Conservation (phyloP, 345 rosid genomes). For the Arabis alpina region DNA sequence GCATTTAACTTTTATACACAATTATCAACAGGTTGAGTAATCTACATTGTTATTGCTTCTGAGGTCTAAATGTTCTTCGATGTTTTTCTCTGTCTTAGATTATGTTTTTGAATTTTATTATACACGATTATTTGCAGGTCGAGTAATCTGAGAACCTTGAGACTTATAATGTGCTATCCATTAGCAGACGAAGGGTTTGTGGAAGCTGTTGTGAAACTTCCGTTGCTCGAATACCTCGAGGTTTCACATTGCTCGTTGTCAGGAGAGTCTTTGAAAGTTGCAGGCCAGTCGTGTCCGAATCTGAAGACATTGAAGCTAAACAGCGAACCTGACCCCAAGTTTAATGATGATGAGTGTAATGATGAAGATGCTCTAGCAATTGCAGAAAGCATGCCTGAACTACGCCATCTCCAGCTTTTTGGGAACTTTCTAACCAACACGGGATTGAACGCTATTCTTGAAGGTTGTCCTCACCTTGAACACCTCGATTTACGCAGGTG, state of each 20-base stretch:
- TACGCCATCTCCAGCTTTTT: slow-evolving; percentile 59
- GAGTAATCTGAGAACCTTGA: slow-evolving; percentile 49
- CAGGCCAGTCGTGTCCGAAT: slow-evolving; percentile 38
- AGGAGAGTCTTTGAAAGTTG: slow-evolving; percentile 23
- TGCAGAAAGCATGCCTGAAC: slow-evolving; percentile 59
- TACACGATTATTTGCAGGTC: slow-evolving; percentile 47
- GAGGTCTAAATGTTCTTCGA: no score
- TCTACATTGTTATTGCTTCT: no score
- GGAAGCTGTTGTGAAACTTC: slow-evolving; percentile 50
- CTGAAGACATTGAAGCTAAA: slow-evolving; percentile 35
- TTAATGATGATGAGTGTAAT: slow-evolving; percentile 36
- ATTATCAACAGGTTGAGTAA: no score
- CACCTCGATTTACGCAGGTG: slow-evolving; percentile 74
- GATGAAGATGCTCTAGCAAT: slow-evolving; percentile 57
- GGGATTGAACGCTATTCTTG: slow-evolving; percentile 65
- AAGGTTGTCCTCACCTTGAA: slow-evolving; percentile 64
- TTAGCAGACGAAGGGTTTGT: slow-evolving; percentile 53
- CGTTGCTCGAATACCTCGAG: slow-evolving; percentile 65
- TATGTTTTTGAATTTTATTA: background rate
- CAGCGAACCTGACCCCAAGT: slow-evolving; percentile 21
- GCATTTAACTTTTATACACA: no score
- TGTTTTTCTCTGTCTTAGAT: background rate
- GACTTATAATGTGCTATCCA: slow-evolving; percentile 40
- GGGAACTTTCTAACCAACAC: slow-evolving; percentile 57
- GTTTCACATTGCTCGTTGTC: slow-evolving; percentile 39